These are phyloP conservation scores for Triticum turgidum DNA, from an alignment of 176 grass and related monocot genomes.

Conservation along the genomic window DNA sequence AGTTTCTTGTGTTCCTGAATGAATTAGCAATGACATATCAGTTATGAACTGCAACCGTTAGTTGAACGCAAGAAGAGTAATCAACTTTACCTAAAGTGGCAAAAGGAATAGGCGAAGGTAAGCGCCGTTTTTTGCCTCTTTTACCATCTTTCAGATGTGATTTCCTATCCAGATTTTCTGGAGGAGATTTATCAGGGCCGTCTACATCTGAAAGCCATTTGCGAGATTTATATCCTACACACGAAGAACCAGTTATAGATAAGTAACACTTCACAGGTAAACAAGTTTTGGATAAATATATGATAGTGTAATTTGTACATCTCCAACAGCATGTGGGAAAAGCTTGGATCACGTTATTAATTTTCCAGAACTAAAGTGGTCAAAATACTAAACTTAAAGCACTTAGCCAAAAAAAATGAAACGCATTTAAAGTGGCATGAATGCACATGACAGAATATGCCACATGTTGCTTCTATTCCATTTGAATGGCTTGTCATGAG, in stretches of 20 bases:
- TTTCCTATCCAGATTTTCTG: conserved; percentile 43
- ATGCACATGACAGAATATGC: neutral
- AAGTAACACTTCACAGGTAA: neutral
- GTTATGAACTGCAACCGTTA: conserved; percentile 19
- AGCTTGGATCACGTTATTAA: neutral
- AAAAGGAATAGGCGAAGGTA: conserved; percentile 46
- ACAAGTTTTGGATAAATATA: conserved; percentile 7
- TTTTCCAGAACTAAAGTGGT: conserved; percentile 15
- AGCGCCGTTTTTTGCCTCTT: conserved; percentile 35
- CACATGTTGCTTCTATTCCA: conserved; percentile 21
- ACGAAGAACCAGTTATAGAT: conserved; percentile 32
- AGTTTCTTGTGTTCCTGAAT: conserved; percentile 62
- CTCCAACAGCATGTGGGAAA: conserved; percentile 9
- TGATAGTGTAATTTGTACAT: conserved; percentile 10
- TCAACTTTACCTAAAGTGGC: conserved; percentile 49
- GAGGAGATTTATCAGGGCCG: conserved; percentile 44
- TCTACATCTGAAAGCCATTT: conserved; percentile 56
- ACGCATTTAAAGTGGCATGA: conserved; percentile 20
- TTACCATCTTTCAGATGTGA: conserved; percentile 53
- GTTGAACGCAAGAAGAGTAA: conserved; percentile 7
- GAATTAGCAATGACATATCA: conserved; percentile 3
- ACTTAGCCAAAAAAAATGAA: conserved; percentile 6
- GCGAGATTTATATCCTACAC: conserved; percentile 60
- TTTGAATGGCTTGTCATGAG: conserved; percentile 17
- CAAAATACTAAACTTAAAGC: conserved; percentile 23